A percentile compares a stretch with the other conserved stretches of the same genome.
Conservation (phyloP, 495 filamentous ascomycete genomes). For the Echria macrotheca region DNA sequence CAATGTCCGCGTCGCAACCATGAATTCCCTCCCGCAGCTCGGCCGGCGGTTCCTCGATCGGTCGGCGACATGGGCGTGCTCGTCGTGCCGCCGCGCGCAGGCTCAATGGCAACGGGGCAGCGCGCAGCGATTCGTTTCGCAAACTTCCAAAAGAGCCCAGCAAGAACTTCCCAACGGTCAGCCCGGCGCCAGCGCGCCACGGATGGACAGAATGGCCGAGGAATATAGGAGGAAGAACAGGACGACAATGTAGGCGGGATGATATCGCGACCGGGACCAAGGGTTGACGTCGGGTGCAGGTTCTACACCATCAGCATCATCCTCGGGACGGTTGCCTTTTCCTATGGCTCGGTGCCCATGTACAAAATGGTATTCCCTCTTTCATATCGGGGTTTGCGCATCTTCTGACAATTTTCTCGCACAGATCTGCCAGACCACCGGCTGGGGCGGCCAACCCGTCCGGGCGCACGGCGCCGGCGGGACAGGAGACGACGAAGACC, state of each 20-base stretch:
- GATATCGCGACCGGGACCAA: conserved; percentile 6
- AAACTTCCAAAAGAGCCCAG: conserved; percentile 15
- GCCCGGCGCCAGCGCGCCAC: conserved; percentile 25
- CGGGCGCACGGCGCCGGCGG: conserved; percentile 60
- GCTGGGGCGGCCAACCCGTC: conserved; percentile 90
- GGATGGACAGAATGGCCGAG: conserved; percentile 51
- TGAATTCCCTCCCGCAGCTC: conserved; percentile 21
- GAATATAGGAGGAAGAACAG: conserved; percentile 54
- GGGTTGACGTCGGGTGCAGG: conserved; percentile 35
- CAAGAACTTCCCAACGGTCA: conserved; percentile 17
- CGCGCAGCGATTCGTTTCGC: conserved; percentile 19
- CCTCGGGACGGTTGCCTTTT: conserved; percentile 82
- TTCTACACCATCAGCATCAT: conserved; percentile 82
- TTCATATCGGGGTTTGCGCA: background rate
- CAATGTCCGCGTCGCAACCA: conserved; percentile 13
- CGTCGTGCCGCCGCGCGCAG: conserved; percentile 16
- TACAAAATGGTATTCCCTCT: conserved; percentile 79
- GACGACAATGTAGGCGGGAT: conserved; percentile 47
- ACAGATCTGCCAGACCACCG: conserved; percentile 93
- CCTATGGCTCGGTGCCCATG: conserved; percentile 92
- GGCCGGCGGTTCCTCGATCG: conserved; percentile 8
- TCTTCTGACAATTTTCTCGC: background rate
- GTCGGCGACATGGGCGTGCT: conserved; percentile 9
- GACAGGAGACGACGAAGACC: conserved; percentile 49
- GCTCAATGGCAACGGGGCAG: conserved; percentile 14